phyloP scores from a whole-genome alignment of 176 grass and related monocot genomes.

The Aegilops bicornis region DNA sequence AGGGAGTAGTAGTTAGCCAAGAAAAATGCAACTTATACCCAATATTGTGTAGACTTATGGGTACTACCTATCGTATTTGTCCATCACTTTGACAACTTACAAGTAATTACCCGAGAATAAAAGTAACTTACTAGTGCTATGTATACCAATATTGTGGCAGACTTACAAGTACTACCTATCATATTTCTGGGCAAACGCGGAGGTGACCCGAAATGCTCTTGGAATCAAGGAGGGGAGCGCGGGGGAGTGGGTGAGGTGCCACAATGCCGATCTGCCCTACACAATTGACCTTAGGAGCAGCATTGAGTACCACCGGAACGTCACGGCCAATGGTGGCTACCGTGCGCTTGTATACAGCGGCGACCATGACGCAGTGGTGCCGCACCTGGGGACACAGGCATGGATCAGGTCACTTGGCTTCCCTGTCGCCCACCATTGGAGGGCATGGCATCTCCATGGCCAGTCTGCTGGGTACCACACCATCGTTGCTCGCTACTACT shows the following conservation, averaged over 20 bases:
- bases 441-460: slow-evolving; percentile 54
- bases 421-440: slow-evolving; percentile 36
- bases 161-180: slow-evolving; percentile 46
- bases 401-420: slow-evolving; percentile 63
- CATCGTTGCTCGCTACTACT: neutral
- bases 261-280: slow-evolving; percentile 27
- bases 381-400: slow-evolving; percentile 51
- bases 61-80: too few relatives aligned
- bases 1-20: too few relatives aligned
- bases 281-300: neutral
- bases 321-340: slow-evolving; percentile 37
- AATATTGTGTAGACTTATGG: too few relatives aligned
- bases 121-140: too few relatives aligned
- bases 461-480: slow-evolving; percentile 47
- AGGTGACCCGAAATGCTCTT: slow-evolving; percentile 33
- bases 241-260: slow-evolving; percentile 52
- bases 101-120: neutral
- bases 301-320: slow-evolving; percentile 41
- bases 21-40: too few relatives aligned
- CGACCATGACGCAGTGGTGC: slow-evolving; percentile 40
- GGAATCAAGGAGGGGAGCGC: slow-evolving; percentile 51
- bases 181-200: slow-evolving; percentile 57
- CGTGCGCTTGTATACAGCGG: slow-evolving; percentile 50
- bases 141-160: slow-evolving; percentile 16
- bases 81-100: neutral